Conservation (phyloP, 768 basidiomycete species). For the Boletus speciosus region DNA sequence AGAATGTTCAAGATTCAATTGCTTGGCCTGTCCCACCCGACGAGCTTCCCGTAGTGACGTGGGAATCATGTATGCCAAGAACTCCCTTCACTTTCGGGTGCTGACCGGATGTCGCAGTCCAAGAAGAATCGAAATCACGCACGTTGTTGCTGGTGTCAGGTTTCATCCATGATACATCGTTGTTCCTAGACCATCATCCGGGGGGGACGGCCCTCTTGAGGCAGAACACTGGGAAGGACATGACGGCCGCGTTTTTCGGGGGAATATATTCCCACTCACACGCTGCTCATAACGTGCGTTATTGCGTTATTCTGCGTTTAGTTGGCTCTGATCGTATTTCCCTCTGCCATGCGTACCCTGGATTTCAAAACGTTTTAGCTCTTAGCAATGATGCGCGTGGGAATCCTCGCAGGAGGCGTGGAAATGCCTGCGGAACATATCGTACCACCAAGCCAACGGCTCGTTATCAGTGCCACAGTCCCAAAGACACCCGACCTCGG, state of each 20-base stretch:
- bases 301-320: neutral
- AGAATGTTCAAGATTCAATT: constrained; percentile 57
- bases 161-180: constrained; percentile 81
- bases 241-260: constrained; percentile 82
- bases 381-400: constrained; percentile 76
- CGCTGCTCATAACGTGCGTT: constrained; percentile 71
- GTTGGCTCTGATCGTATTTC: constrained; percentile 5
- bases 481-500: constrained; percentile 4
- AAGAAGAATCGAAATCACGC: constrained; percentile 60
- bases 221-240: constrained; percentile 70
- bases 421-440: constrained; percentile 45
- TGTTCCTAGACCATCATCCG: constrained; percentile 74
- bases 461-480: constrained; percentile 28
- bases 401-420: constrained; percentile 61
- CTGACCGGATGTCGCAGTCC: constrained; percentile 41
- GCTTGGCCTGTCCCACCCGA: constrained; percentile 56
- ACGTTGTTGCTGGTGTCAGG: constrained; percentile 74
- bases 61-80: constrained; percentile 68
- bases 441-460: constrained; percentile 45
- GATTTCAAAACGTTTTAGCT: constrained; percentile 35
- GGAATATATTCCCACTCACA: constrained; percentile 81
- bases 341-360: neutral
- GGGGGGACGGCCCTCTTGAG: constrained; percentile 65
- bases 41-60: constrained; percentile 71
- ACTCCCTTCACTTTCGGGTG: neutral